These are phyloP conservation scores for Apodospora peruviana DNA, from an alignment of 495 filamentous ascomycete species.

Conservation along the genomic window DNA sequence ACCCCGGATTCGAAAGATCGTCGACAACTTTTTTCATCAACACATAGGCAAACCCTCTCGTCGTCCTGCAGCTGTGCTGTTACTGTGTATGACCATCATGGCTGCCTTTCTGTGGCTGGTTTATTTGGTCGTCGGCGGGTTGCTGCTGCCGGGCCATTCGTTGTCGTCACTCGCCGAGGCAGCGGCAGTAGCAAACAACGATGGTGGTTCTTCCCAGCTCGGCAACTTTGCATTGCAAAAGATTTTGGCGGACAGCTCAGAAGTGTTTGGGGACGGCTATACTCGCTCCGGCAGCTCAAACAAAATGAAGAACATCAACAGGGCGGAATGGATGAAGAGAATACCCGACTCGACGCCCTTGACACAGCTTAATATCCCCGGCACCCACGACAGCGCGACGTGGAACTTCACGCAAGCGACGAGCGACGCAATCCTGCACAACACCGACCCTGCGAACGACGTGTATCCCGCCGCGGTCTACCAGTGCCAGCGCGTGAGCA, in stretches of 20 bases:
- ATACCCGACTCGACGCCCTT: slow-evolving; percentile 38
- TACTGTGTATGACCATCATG: too few relatives aligned
- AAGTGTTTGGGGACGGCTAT: slow-evolving; percentile 30
- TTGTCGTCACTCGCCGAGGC: too few relatives aligned
- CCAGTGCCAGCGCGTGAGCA: slow-evolving; percentile 36
- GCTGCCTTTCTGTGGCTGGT: too few relatives aligned
- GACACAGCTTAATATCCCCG: slow-evolving; percentile 48
- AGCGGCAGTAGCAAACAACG: too few relatives aligned
- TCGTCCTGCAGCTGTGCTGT: too few relatives aligned
- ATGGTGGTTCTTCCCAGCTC: too few relatives aligned
- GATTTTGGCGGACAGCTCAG: slow-evolving; percentile 35
- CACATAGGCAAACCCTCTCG: too few relatives aligned
- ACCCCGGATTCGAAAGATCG: too few relatives aligned
- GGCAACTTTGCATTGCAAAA: slow-evolving; percentile 35
- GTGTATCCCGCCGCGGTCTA: slow-evolving; percentile 26
- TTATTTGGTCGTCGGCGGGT: too few relatives aligned
- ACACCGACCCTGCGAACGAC: slow-evolving; percentile 14
- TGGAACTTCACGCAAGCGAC: slow-evolving; percentile 49
- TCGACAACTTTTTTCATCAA: too few relatives aligned
- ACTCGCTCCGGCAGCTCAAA: slow-evolving; percentile 4
- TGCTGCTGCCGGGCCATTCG: too few relatives aligned
- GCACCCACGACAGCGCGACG: slow-evolving; percentile 49
- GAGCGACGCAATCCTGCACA: slow-evolving; percentile 29
- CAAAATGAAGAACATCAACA: background rate
- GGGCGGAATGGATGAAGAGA: slow-evolving; percentile 41